Evolutionary conservation across 2,329 filamentous ascomycete species (phyloP).

Genomic region (Penicillium sp.): DNA sequence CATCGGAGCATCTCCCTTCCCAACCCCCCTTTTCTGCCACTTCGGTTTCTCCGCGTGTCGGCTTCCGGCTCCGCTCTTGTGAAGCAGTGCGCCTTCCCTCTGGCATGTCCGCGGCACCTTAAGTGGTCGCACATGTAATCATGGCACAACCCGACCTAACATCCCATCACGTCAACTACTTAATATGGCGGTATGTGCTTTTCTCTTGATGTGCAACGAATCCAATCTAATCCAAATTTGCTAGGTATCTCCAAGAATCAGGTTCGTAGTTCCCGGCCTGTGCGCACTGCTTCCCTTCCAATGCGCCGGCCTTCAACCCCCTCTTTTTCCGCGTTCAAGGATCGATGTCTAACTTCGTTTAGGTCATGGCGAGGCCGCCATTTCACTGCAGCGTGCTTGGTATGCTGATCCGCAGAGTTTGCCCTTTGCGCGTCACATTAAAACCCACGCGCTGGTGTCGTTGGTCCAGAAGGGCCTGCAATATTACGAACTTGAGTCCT

Average conservation of each 20-base stretch:
- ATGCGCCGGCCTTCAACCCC: not conserved
- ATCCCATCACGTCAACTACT: slow-evolving; percentile 60
- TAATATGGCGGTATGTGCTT: slow-evolving; percentile 58
- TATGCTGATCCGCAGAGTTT: slow-evolving; percentile 56
- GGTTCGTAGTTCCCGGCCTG: slow-evolving; percentile 36
- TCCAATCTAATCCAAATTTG: slow-evolving; percentile 9
- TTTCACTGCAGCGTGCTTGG: slow-evolving; percentile 58
- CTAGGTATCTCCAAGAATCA: slow-evolving; percentile 52
- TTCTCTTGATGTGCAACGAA: not conserved
- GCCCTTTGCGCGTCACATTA: slow-evolving; percentile 56
- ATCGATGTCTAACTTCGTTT: slow-evolving; percentile 16
- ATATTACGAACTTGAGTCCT: slow-evolving; percentile 48
- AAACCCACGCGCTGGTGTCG: slow-evolving; percentile 54
- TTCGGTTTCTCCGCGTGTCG: no score
- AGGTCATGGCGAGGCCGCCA: slow-evolving; percentile 54
- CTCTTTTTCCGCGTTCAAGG: not conserved
- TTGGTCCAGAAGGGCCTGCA: slow-evolving; percentile 60
- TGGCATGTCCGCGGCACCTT: slow-evolving; percentile 27
- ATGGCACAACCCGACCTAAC: slow-evolving; percentile 42
- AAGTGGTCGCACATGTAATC: slow-evolving; percentile 39
- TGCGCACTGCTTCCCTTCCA: not conserved
- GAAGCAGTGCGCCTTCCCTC: slow-evolving; percentile 23
- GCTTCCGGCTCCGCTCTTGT: not conserved
- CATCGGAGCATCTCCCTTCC: not conserved
- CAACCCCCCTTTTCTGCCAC: slow-evolving; percentile 1